These are phyloP conservation scores for Apiosordaria backusii DNA, from an alignment of 495 filamentous ascomycete genomes.

Conservation along the genomic window DNA sequence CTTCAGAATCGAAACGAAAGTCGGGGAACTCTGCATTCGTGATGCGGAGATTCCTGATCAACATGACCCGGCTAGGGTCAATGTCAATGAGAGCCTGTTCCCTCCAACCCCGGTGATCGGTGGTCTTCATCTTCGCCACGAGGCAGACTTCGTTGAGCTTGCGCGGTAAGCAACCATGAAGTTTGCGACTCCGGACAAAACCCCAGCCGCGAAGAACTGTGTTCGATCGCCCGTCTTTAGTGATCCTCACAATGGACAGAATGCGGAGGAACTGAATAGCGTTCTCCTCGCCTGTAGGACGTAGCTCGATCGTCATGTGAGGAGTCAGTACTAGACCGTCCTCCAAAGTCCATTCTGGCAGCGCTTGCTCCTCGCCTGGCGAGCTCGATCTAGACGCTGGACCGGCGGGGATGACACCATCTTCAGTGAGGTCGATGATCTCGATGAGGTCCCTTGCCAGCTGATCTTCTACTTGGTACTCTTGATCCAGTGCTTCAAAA, in stretches of 20 bases:
- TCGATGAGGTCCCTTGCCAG: neutral
- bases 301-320: conserved; percentile 4
- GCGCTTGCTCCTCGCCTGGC: neutral
- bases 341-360: neutral
- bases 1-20: conserved; percentile 22
- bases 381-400: neutral
- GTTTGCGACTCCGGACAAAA: neutral
- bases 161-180: conserved; percentile 1
- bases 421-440: conserved; percentile 1
- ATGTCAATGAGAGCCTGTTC: conserved; percentile 48
- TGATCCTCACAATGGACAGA: neutral
- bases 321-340: neutral
- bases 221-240: neutral
- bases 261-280: conserved; percentile 18
- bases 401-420: neutral
- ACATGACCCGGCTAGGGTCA: conserved; percentile 31
- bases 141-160: conserved; percentile 43
- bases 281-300: neutral
- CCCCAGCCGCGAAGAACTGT: conserved; percentile 12
- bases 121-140: conserved; percentile 44
- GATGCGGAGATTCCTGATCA: conserved; percentile 41
- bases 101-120: conserved; percentile 36
- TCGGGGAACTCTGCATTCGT: conserved; percentile 52
- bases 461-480: neutral
- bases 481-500: neutral